Base-by-base conservation (phyloP, 805 yeast genomes). In the Yarrowia hollandica region DNA sequence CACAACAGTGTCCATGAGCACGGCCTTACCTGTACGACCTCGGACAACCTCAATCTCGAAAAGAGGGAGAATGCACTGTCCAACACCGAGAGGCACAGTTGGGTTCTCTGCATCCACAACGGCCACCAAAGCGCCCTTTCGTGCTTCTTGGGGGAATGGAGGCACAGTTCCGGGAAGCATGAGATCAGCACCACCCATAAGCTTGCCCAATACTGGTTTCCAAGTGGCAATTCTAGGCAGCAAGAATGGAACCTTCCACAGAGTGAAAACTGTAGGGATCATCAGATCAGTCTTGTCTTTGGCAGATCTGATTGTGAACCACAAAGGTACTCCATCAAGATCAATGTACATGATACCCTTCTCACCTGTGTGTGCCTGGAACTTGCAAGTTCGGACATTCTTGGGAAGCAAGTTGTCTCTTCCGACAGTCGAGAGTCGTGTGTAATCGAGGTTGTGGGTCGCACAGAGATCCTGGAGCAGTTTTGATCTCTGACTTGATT, bases 1-100 rank as follows among this genome's bases (percentile, higher is more conserved):
- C 15, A 79, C 69, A 28, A 77, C 78, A 65, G 90, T 96, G n/a
- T 82, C 65, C 4, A 90, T 74, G 48, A 79, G 77, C 0, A 91
- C 95, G 0, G 94, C 96, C 26, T 86, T 82, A 11, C 98, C 99
- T 14, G 78, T 77, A 14, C 79, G 75, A 0, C 90, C 90, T n/a
- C 78, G 71, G 1, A 82, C 86, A 2, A 64, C 60, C 3, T 63
- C 34, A 11, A 62, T 60, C 19, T 44, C 37, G 75, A 67, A 37
- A 73, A 35, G 72, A 64, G 62, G 87, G 82, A 10, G 42, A 18
- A 52, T 35, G 25, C 58, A 52, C 44, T 77, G 68, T 1, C 97
- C 97, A 23, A 91, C 80, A 0, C 95, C 96, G 67, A 81, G 77
- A 0, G 83, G 77, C 10, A 85, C 85, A 1, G 78, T 69, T 0